Evolutionary conservation across 2,329 filamentous ascomycete genomes (phyloP), one percentile per base, ranked within the genome.

Genomic region (Proliferodiscus dingleyae): DNA sequence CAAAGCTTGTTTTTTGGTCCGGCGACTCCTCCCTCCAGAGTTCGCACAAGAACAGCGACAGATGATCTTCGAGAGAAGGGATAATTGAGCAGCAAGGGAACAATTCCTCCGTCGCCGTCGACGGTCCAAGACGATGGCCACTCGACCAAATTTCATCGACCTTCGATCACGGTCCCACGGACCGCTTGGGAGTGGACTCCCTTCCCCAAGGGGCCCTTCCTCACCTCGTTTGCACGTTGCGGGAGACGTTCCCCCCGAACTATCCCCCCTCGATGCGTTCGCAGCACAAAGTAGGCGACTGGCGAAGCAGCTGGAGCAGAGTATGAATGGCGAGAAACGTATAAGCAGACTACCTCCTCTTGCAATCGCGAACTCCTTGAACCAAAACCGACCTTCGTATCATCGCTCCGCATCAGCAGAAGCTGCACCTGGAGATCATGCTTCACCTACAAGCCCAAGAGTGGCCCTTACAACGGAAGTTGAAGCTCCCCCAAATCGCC

Each of bases 231-330:
- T 89, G 48, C 85, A 89, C 65, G 75, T 87, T 46, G 85, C 85
- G 46, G 87, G 87, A 51, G 87, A 91, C 58, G 78, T 86, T 1
- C 91, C 93, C 16, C 93, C 93, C 4, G 87, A 93, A 42, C 75
- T 97, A 46, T 97, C 93, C 6, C 93, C 93, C 9, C 78, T 98
- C 54, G 93, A 98, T 74, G 91, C 91, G 38, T 94, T 98, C 64
- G 91, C 91, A 18, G 77, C 91, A 51, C 91, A 97, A 63, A 94
- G 90, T 58, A 84, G 91, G 47, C 71, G 94, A 58, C 77, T 98
- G 41, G 89, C 89, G 30, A 87, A 81, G 68, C 86, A 95, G 67
- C 80, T 98, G 50, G 85, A 95, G 33, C 84, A 93, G 56, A 83
- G 80, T 53, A 78, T 80, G 49, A 82, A 79, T 61, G 78, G 79